Evolutionary conservation across 2,329 filamentous ascomycete genomes (phyloP), one percentile per base, ranked within the genome.

Genomic region (Colletotrichum chlorophyti): DNA sequence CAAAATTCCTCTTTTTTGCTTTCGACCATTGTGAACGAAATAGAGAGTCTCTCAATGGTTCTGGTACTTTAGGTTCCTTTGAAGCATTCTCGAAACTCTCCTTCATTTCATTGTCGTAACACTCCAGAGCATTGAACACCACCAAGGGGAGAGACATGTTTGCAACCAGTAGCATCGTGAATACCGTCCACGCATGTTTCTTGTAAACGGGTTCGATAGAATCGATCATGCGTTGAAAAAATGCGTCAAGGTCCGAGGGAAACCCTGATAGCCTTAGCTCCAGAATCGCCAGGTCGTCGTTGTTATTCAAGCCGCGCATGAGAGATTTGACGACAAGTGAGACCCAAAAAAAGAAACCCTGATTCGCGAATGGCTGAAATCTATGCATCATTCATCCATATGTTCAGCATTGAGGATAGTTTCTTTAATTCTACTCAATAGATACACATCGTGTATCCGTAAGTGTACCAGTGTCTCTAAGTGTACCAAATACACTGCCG

Each of bases 301-400:
- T 10, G n/a, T 62, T 32, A 3, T 31, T 17, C 1, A 68, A 42
- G 1, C 64, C 66, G 15, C 60, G 51, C 1, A 60, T n/a, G 4
- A 69, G 50, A 2, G 55, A 58, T 5, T 52, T 49, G 8, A 63
- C 57, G 2, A 67, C 66, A 1, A 68, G 57, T 14, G 52, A 63
- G 1, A 72, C 65, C 72, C 72, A 74, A 8, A 74, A 65, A 40
- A 74, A 74, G 0, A 74, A 71, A 0, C 72, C 72, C 10, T 71
- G n/a, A n/a, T n/a, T n/a, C n/a, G n/a, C n/a, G n/a, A n/a, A n/a
- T n/a, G n/a, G n/a, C n/a, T n/a, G n/a, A n/a, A n/a, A n/a, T n/a
- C n/a, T n/a, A n/a, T n/a, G n/a, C n/a, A n/a, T n/a, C n/a, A n/a
- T n/a, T n/a, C n/a, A n/a, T n/a, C n/a, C n/a, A n/a, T n/a, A n/a